Base-by-base conservation (phyloP, 768 basidiomycete genomes). In the Porpolomopsis calyptriformis region DNA sequence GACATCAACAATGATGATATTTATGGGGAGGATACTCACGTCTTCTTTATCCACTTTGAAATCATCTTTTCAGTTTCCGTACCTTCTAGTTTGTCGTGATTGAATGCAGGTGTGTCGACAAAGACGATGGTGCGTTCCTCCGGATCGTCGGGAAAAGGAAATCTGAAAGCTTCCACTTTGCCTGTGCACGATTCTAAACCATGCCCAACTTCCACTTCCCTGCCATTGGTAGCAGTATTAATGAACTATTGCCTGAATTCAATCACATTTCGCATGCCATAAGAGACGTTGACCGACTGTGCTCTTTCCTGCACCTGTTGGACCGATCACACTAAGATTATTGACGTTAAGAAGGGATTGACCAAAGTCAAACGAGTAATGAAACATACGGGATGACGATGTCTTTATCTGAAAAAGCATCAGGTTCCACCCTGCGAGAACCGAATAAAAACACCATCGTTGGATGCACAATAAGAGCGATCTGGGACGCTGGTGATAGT, bases 301-400 rank as follows among this genome's bases (percentile, higher is more conserved):
- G 35, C 58, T 59, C 44, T 59, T 59, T 25, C 58, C 58, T 1
- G 52, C 49, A 8, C 56, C 58, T 10, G 56, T 55, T 14, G 55
- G 51, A 11, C 58, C 58, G 51, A 59, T 55, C 12, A 59, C 46
- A 11, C 58, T 59, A 35, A 22, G 18, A 16, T 26, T 16, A 38
- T 31, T 39, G 3, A 8, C 14, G 34, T 7, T 31, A 14, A 31
- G 40, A 4, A 16, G 16, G 12, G 14, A 31, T 9, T 8, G 7
- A 6, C 4, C 25, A 48, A 20, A 24, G 14, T 20, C n/a, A 34
- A 33, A 35, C 16, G 2, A 8, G 20, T 7, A 31, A 14, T 31
- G 2, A 12, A 5, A 43, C 40, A 19, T 14, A 48, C 47, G 35
- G 33, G 42, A 48, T 43, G 18, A 48, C 41, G 20, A 48, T 43